Evolutionary conservation across 805 yeast genomes (phyloP).

Genomic region (Wickerhamiella domercqiae): DNA sequence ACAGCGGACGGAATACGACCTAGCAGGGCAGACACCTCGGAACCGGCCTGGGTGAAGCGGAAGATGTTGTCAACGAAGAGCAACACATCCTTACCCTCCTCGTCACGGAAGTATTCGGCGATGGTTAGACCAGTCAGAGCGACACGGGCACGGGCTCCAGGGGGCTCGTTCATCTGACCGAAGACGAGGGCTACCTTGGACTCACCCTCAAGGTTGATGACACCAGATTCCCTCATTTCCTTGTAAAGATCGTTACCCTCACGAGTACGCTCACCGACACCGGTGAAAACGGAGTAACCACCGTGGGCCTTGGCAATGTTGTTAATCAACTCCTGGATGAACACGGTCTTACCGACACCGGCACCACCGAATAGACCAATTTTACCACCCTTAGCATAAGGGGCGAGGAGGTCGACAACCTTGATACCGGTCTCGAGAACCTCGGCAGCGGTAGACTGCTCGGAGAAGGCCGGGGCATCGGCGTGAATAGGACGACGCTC

Average conservation of each 20-base stretch:
- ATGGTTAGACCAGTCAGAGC: constrained; percentile 99
- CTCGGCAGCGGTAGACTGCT: constrained; percentile 96
- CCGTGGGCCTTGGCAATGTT: constrained; percentile 99
- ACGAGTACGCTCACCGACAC: constrained; percentile 99
- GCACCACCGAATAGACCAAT: constrained; percentile 99
- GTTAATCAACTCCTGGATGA: constrained; percentile 98
- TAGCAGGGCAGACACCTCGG: constrained; percentile 97
- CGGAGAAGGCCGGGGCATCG: constrained; percentile 91
- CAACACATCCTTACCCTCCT: constrained; percentile 99
- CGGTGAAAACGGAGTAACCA: constrained; percentile 99
- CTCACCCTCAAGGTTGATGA: constrained; percentile 98
- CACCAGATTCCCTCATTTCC: constrained; percentile 99
- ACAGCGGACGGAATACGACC: constrained; percentile 99
- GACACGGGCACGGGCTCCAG: constrained; percentile 99
- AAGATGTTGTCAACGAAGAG: constrained; percentile 98
- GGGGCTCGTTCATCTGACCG: constrained; percentile 99
- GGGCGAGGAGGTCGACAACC: constrained; percentile 98
- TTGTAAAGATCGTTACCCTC: constrained; percentile 99
- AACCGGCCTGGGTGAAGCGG: constrained; percentile 99
- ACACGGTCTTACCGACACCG: constrained; percentile 99
- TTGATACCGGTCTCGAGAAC: constrained; percentile 98
- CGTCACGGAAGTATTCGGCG: constrained; percentile 99
- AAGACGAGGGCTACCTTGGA: constrained; percentile 98
- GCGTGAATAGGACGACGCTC: constrained; percentile 97
- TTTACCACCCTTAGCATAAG: constrained; percentile 99